phyloP scores from a whole-genome alignment of 2,329 filamentous ascomycete species.

The Sphaerulina musiva region DNA sequence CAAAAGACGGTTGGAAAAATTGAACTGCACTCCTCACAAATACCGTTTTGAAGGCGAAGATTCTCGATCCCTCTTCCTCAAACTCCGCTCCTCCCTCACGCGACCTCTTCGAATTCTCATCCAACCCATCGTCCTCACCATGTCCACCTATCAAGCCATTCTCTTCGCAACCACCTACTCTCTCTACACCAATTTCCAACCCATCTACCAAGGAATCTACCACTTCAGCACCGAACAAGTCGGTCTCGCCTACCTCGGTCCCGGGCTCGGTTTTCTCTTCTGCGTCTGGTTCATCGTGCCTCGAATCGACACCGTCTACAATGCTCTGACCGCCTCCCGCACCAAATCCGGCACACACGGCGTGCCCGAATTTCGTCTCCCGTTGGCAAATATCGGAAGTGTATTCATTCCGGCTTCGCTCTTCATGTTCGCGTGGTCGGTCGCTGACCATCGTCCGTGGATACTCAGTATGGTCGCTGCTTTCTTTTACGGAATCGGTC shows the following conservation, averaged over 20 bases:
- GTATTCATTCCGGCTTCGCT: constrained; percentile 40
- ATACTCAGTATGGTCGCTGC: constrained; percentile 38
- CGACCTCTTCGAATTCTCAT: constrained; percentile 40
- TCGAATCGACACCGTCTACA: constrained; percentile 45
- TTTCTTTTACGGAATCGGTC: constrained; percentile 43
- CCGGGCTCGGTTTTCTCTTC: constrained; percentile 40
- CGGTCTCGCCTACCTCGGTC: constrained; percentile 42
- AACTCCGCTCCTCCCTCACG: constrained; percentile 35
- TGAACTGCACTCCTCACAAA: constrained; percentile 33
- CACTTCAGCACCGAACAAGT: constrained; percentile 44
- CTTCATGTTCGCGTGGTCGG: constrained; percentile 43
- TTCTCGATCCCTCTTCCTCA: constrained; percentile 33
- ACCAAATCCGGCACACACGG: constrained; percentile 36
- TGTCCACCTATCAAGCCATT: constrained; percentile 43
- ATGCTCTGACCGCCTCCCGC: constrained; percentile 33
- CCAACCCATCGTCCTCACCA: constrained; percentile 43
- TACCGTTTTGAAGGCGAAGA: constrained; percentile 43
- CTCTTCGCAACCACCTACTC: constrained; percentile 45
- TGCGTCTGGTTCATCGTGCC: constrained; percentile 44
- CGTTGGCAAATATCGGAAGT: constrained; percentile 42
- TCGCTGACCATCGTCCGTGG: constrained; percentile 40
- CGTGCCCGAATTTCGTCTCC: constrained; percentile 41
- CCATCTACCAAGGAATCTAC: constrained; percentile 41
- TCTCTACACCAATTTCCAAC: constrained; percentile 45
- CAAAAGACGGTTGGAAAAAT: constrained; percentile 33